Evolutionary conservation across 1,284 basidiomycete genomes (phyloP).

Genomic region (Anthracocystis walkeri): DNA sequence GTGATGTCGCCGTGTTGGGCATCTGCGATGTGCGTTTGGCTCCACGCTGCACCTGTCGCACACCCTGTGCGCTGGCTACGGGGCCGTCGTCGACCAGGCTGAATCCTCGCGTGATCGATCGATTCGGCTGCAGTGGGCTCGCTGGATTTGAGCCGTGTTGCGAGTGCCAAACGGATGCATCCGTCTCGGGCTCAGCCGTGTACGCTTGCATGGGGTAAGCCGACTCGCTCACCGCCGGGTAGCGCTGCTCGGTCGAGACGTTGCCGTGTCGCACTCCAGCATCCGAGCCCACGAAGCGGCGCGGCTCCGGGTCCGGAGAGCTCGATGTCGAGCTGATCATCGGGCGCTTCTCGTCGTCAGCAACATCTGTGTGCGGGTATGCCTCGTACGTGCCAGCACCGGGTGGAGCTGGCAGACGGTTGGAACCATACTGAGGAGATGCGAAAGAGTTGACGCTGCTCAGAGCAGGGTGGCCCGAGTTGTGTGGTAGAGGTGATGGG

Average conservation of each 20-base stretch:
- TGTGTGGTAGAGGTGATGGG: conserved; percentile 43
- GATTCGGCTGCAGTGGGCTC: conserved; percentile 20
- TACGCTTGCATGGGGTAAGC: conserved; percentile 53
- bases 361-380: conserved; percentile 37
- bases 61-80: conserved; percentile 53
- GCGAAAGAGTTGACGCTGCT: conserved; percentile 27
- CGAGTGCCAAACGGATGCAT: conserved; percentile 21
- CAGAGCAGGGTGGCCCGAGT: conserved; percentile 35
- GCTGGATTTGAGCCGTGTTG: conserved; percentile 15
- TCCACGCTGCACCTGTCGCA: conserved; percentile 65
- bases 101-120: conserved; percentile 54
- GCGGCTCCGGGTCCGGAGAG: conserved; percentile 53
- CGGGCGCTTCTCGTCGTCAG: conserved; percentile 60
- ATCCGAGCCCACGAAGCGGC: conserved; percentile 20
- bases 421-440: conserved; percentile 12
- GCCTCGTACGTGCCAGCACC: conserved; percentile 40
- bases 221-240: conserved; percentile 57
- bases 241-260: conserved; percentile 58
- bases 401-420: conserved; percentile 25
- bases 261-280: conserved; percentile 55
- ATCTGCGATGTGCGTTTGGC: conserved; percentile 56
- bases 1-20: conserved; percentile 32
- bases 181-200: conserved; percentile 58
- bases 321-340: conserved; percentile 56
- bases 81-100: conserved; percentile 68